Conservation (phyloP, 352 stramenopile genomes). For the Elongisporangium undulatum region DNA sequence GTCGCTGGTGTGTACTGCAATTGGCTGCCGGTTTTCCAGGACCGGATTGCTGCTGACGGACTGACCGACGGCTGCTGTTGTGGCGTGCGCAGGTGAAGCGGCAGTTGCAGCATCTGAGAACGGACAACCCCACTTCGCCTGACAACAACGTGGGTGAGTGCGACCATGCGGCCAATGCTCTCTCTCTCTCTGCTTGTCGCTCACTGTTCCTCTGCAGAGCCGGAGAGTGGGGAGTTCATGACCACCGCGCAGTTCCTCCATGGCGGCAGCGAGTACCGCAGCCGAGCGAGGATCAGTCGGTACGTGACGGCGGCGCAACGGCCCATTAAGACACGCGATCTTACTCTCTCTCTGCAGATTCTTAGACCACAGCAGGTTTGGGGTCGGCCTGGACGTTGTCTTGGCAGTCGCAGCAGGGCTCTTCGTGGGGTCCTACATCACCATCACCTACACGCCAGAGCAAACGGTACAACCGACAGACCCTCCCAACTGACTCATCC, state of each 20-base stretch:
- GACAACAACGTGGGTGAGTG: not conserved
- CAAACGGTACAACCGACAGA: constrained; percentile 30
- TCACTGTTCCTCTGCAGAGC: not conserved
- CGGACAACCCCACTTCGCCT: not conserved
- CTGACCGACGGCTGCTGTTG: not conserved
- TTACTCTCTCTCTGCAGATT: constrained; percentile 27
- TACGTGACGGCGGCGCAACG: not conserved
- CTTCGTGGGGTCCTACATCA: constrained; percentile 66
- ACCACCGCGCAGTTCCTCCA: not conserved
- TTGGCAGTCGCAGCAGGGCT: constrained; percentile 52
- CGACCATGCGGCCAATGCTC: not conserved
- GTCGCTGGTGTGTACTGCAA: not conserved
- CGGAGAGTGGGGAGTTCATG: not conserved
- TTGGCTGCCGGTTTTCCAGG: no score
- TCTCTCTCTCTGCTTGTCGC: no score
- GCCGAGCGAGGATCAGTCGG: not conserved
- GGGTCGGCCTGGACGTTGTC: constrained; percentile 53
- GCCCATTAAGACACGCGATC: not conserved
- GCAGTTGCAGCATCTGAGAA: not conserved
- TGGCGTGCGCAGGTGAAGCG: not conserved
- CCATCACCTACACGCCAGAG: constrained; percentile 69
- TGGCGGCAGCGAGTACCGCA: not conserved
- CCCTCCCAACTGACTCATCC: no score
- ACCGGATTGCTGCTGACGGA: no score
- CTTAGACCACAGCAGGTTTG: constrained; percentile 76